Evolutionary conservation across 192 early-diverging fungal genomes (phyloP).

Genomic region (Entomortierella chlamydospora): DNA sequence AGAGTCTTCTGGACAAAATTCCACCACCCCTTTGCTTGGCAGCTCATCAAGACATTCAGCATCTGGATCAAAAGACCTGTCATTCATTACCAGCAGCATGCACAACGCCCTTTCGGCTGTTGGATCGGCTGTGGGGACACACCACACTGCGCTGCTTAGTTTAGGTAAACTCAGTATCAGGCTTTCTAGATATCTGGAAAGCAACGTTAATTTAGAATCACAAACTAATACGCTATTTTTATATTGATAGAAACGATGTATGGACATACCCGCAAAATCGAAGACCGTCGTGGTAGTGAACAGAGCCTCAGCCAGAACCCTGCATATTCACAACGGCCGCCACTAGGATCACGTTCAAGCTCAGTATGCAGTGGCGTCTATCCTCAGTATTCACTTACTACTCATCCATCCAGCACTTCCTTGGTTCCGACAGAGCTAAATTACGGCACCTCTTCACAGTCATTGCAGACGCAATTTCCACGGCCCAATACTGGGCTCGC

Average conservation of each 20-base stretch:
- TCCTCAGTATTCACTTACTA: slow-evolving; percentile 25
- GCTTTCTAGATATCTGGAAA: too few species aligned
- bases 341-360: slow-evolving; percentile 30
- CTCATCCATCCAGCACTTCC: slow-evolving; percentile 33
- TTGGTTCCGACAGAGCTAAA: slow-evolving; percentile 21
- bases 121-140: slow-evolving; percentile 56
- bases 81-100: slow-evolving; percentile 24
- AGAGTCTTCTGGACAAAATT: not conserved
- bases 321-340: slow-evolving; percentile 1
- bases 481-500: slow-evolving; percentile 2
- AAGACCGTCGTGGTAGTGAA: slow-evolving; percentile 32
- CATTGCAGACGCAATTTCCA: slow-evolving; percentile 1
- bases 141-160: slow-evolving; percentile 52
- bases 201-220: too few species aligned
- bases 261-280: slow-evolving; percentile 7
- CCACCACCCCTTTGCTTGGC: slow-evolving; percentile 28
- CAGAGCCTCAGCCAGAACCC: slow-evolving; percentile 23
- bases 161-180: slow-evolving; percentile 33
- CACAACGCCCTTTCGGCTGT: slow-evolving; percentile 44
- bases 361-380: slow-evolving; percentile 27
- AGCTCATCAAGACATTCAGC: slow-evolving; percentile 12
- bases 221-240: not conserved
- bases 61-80: slow-evolving; percentile 18
- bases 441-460: slow-evolving; percentile 42
- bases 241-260: slow-evolving; percentile 3